A percentile compares a stretch with the other conserved stretches of the same genome.
Evolutionary conservation across 306 rosid species (phyloP).

Genomic region (Trichosanthes truncata): DNA sequence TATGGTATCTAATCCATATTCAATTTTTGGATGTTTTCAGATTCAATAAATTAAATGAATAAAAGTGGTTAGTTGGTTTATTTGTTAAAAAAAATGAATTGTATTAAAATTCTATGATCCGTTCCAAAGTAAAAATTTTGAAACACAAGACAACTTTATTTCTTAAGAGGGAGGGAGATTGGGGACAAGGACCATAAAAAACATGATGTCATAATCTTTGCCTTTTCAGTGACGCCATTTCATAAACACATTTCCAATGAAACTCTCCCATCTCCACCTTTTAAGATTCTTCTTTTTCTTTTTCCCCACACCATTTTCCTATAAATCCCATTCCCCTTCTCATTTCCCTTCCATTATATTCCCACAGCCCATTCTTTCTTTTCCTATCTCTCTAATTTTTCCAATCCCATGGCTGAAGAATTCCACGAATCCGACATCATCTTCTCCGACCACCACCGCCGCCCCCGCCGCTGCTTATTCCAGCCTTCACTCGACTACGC

Average conservation of each 20-base stretch:
- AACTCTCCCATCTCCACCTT: conserved; percentile 27
- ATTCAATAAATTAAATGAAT: neutral
- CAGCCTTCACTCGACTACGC: neutral
- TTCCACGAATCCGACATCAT: conserved; percentile 63
- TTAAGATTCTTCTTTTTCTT: neutral
- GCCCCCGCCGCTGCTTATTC: neutral
- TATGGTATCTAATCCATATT: too few relatives aligned
- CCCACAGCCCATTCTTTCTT: neutral
- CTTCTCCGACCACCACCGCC: conserved; percentile 33
- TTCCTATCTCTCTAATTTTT: conserved; percentile 17
- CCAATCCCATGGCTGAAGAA: conserved; percentile 42
- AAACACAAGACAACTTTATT: too few relatives aligned
- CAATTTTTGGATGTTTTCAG: too few relatives aligned
- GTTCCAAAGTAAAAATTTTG: too few relatives aligned
- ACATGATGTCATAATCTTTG: neutral
- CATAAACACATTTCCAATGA: neutral
- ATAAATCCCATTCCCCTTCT: conserved; percentile 15
- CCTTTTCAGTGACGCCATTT: conserved; percentile 3
- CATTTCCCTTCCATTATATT: neutral
- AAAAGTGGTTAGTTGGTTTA: too few relatives aligned
- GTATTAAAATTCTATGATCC: too few relatives aligned
- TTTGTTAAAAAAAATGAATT: too few relatives aligned
- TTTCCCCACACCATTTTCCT: neutral
- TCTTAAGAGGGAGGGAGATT: too few relatives aligned
- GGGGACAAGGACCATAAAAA: neutral